A percentile compares a stretch with the other conserved stretches of the same genome.
These are phyloP conservation scores for Spizellomyces sp. DNA, from an alignment of 192 early-diverging fungal species.

Conservation along the genomic window DNA sequence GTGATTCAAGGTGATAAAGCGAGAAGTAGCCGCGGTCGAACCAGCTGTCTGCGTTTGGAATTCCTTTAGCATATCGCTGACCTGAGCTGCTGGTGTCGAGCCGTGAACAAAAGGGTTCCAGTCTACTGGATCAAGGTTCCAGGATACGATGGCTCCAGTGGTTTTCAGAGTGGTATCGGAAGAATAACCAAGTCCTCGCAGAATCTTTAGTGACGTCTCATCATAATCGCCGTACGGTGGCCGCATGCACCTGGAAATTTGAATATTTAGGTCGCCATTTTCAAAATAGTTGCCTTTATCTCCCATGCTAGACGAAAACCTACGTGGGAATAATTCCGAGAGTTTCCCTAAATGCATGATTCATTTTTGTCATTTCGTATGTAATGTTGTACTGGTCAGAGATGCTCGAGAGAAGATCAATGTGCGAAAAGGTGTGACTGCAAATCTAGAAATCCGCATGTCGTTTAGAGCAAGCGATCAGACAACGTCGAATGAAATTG, in stretches of 20 bases:
- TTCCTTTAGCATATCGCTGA: not conserved
- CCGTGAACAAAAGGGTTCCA: constrained; percentile 2
- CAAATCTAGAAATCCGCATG: not conserved
- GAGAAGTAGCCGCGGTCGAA: not conserved
- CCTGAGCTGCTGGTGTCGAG: not conserved
- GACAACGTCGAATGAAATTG: no score
- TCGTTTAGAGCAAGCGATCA: no score
- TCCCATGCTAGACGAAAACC: no score
- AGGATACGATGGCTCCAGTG: not conserved
- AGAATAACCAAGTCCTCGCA: not conserved
- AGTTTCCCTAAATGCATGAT: constrained; percentile 8
- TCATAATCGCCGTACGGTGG: constrained; percentile 54
- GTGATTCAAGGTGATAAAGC: not conserved
- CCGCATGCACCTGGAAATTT: constrained; percentile 36
- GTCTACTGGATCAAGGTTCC: not conserved
- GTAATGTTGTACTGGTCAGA: not conserved
- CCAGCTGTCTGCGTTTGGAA: not conserved
- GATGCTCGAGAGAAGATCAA: constrained; percentile 36
- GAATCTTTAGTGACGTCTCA: constrained; percentile 17
- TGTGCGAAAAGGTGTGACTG: constrained; percentile 54
- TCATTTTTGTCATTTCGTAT: constrained; percentile 2
- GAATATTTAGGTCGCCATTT: no score
- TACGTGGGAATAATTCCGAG: constrained; percentile 13
- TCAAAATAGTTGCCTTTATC: no score
- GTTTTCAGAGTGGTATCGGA: not conserved